Percentiles rank a stretch among this genome's conserved stretches.
These are phyloP conservation scores for Pseudohyphozyma bogoriensis DNA, from an alignment of 768 basidiomycete genomes.

Conservation along the genomic window DNA sequence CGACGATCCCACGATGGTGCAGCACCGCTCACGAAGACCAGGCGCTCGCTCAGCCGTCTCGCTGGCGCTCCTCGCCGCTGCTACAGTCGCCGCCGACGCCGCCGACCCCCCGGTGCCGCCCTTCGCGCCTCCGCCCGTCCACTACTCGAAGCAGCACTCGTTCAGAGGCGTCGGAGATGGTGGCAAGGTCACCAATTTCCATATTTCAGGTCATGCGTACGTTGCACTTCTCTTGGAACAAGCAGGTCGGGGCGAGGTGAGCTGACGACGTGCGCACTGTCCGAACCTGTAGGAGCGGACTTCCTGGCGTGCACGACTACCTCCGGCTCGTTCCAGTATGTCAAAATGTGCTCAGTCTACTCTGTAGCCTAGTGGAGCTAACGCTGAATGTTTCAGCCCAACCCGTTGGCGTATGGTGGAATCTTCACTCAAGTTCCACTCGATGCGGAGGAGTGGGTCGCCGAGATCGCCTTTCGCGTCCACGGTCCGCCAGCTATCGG, in stretches of 20 bases:
- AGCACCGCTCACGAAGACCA: neutral
- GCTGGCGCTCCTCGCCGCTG: neutral
- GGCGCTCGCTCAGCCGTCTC: neutral
- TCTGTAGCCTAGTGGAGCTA: neutral
- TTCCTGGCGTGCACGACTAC: conserved; percentile 32
- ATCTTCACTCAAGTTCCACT: conserved; percentile 22
- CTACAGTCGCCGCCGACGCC: neutral
- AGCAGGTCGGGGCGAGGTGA: neutral
- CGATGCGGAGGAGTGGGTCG: conserved; percentile 29
- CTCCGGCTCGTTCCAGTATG: conserved; percentile 29
- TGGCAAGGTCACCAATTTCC: conserved; percentile 6
- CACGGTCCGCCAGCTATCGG: conserved; percentile 23
- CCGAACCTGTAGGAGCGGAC: conserved; percentile 9
- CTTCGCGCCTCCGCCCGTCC: neutral
- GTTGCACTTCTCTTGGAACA: neutral
- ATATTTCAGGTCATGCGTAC: conserved; percentile 26
- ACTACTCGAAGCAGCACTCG: conserved; percentile 6
- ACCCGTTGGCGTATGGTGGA: conserved; percentile 31
- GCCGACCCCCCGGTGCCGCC: neutral
- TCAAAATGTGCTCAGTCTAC: neutral
- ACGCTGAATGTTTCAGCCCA: conserved; percentile 1
- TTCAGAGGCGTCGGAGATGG: conserved; percentile 21
- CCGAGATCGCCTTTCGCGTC: conserved; percentile 31
- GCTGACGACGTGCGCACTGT: neutral
- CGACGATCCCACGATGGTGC: neutral